Evolutionary conservation across 2,329 filamentous ascomycete species (phyloP), one percentile per base, ranked within the genome.

Genomic region (Xylariaceae sp.): DNA sequence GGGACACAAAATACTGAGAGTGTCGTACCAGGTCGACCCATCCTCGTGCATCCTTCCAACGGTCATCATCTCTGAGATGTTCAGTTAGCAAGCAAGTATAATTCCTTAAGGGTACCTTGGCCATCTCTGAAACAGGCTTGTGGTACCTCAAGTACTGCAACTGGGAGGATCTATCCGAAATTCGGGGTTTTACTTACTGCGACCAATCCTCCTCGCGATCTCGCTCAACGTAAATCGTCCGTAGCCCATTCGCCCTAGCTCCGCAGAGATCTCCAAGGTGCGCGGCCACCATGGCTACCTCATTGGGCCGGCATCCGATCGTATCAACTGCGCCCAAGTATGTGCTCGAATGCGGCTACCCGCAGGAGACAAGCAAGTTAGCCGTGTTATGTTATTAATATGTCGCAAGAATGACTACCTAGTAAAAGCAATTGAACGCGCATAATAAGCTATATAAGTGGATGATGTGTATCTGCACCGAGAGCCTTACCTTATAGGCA

Each of bases 241-340:
- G 79, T 58, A 92, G 75, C 0, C 91, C 91, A 58, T 78, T 81
- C 2, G 67, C 69, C 65, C 85, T 85, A 4, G 91, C 91, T 0
- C 82, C 88, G 58, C 83, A 76, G 52, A 95, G 74, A 72, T 94
- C 91, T 5, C 68, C 72, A 56, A 94, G 74, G 74, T 94, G 90
- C 33, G 90, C 87, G 14, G 91, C 91, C 17, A 95, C 89, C 84
- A 95, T 86, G 17, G 85, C 88, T 55, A 91, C 88, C 67, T 92
- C 79, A 2, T 71, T 70, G 0, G 87, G 82, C 58, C 81, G 65
- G 37, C 87, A 60, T 0, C 81, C 83, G 49, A 93, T 73, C 62
- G 76, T 78, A 54, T 78, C 73, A 2, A 80, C 88, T 0, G 88
- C 90, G 3, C 90, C 90, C 1, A 82, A 78, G 68, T 95, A 95